phyloP scores from a whole-genome alignment of 2,329 filamentous ascomycete genomes.

The Monosporascus sp. region DNA sequence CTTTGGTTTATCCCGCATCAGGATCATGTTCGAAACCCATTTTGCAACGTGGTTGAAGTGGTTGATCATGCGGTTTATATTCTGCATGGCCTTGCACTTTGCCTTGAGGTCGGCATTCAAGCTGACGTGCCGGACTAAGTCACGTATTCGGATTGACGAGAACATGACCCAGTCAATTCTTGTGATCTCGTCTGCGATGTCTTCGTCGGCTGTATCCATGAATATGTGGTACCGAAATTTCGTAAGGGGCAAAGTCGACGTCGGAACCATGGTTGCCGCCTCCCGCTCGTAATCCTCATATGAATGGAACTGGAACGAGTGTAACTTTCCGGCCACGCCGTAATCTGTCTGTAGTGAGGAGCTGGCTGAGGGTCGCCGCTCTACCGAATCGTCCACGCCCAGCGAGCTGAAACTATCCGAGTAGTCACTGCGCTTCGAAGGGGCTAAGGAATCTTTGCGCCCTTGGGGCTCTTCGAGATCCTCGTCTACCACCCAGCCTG shows the following conservation, averaged over 20 bases:
- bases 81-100: conserved; percentile 69
- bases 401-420: conserved; percentile 43
- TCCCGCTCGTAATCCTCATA: conserved; percentile 78
- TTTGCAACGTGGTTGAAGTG: conserved; percentile 85
- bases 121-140: conserved; percentile 87
- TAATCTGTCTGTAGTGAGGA: conserved; percentile 38
- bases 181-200: conserved; percentile 86
- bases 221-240: conserved; percentile 88
- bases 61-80: conserved; percentile 90
- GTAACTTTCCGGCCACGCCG: conserved; percentile 28
- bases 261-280: conserved; percentile 66
- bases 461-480: conserved; percentile 32
- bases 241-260: conserved; percentile 63
- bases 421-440: conserved; percentile 27
- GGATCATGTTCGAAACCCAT: conserved; percentile 77
- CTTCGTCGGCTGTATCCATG: conserved; percentile 79
- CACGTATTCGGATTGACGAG: conserved; percentile 85
- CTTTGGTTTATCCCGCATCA: conserved; percentile 92
- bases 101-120: conserved; percentile 66
- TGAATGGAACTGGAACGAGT: conserved; percentile 55
- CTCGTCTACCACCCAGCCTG: conserved; percentile 84
- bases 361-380: conserved; percentile 40
- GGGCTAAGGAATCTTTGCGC: conserved; percentile 16
- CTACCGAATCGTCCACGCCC: conserved; percentile 39
- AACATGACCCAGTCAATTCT: conserved; percentile 99